phyloP scores from a whole-genome alignment of 2,329 filamentous ascomycete species.

The Lasiodiplodia sp. region DNA sequence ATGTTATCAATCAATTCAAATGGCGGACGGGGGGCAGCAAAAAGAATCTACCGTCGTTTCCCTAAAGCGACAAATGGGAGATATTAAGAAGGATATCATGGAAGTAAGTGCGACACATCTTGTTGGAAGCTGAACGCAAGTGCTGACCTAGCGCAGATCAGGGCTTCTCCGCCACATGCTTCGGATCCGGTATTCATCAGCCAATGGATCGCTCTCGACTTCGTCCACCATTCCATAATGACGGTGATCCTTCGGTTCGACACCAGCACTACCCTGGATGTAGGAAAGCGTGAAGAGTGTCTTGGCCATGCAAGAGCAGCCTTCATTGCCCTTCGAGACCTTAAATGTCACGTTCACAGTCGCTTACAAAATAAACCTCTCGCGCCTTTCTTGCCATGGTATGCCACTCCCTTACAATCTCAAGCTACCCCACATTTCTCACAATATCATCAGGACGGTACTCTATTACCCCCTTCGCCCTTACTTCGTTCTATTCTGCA shows the following conservation, averaged over 20 bases:
- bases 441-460: conserved; percentile 37
- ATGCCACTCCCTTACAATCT: neutral
- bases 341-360: conserved; percentile 36
- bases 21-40: conserved; percentile 35
- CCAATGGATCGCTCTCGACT: conserved; percentile 44
- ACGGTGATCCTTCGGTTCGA: conserved; percentile 43
- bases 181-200: conserved; percentile 37
- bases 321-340: conserved; percentile 40
- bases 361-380: conserved; percentile 42
- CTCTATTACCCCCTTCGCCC: conserved; percentile 44
- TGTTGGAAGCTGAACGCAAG: too few relatives aligned
- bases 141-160: conserved; percentile 37
- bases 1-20: conserved; percentile 30
- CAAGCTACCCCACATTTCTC: neutral
- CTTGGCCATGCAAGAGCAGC: conserved; percentile 41
- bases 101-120: conserved; percentile 30
- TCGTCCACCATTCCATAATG: conserved; percentile 43
- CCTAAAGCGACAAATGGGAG: conserved; percentile 36
- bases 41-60: conserved; percentile 30
- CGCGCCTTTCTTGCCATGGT: conserved; percentile 39
- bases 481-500: conserved; percentile 47
- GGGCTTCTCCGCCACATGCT: conserved; percentile 4
- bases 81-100: conserved; percentile 36
- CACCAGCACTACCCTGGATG: conserved; percentile 38
- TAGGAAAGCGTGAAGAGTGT: conserved; percentile 41